Base-by-base conservation (phyloP, 352 stramenopile genomes). In the Phytopythium litorale region DNA sequence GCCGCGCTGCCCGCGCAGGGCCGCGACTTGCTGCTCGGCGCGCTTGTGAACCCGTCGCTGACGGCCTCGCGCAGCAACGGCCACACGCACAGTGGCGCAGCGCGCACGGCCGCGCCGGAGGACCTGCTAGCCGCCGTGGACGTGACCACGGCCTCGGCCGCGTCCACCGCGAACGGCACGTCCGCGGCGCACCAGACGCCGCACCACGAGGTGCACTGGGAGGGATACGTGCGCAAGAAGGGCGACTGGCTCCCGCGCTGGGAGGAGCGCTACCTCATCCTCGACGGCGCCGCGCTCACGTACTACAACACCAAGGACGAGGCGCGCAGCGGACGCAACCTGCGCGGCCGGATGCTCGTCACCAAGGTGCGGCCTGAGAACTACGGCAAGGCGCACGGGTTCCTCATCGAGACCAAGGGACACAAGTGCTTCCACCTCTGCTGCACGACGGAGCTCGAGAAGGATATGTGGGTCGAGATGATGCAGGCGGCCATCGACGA, bases 391-490 rank as follows among this genome's bases (percentile, higher is more conserved):
- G 87, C 87, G 18, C 87, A 96, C 59, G 87, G 87, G 5, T 96
- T 96, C 56, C 67, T 94, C 32, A 81, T 96, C 32, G 85, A 96
- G 70, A 96, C 85, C n/a, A 80, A 87, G 58, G 82, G 85, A 23
- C 87, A 96, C 75, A 96, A 96, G 64, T 79, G 88, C 56, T 96
- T 96, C 64, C 87, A 96, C 58, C 58, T 96, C 38, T 96, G 87
- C 68, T 96, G 87, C 66, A 66, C 85, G 8, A 94, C 85, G 9
- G 87, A 94, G 62, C 66, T 96, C 30, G 87, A 96, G 67, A 96
- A 96, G 58, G 87, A 96, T 57, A 96, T 94, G 87, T 96, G 87
- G 87, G 79, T 96, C 55, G 87, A 96, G 66, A 96, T 96, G 87
- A 96, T 96, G 87, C 84, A 93, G 62, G 85, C 87, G 11, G 87